Conservation (phyloP, 2,329 filamentous ascomycete genomes). For the Dactylellina haptotyla region DNA sequence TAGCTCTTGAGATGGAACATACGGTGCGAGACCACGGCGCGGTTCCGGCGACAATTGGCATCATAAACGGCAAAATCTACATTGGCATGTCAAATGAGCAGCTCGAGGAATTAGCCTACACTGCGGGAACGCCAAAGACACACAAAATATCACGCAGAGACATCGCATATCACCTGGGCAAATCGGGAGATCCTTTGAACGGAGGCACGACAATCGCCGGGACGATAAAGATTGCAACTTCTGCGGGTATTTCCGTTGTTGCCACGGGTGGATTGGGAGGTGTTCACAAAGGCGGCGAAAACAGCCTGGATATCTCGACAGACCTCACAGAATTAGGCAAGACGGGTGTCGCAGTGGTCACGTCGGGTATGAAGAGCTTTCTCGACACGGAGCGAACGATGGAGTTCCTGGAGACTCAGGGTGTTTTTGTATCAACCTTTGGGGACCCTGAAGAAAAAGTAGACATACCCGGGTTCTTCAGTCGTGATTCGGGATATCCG, state of each 20-base stretch:
- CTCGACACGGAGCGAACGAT: slow-evolving; percentile 89
- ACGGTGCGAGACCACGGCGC: slow-evolving; percentile 82
- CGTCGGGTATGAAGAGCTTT: slow-evolving; percentile 94
- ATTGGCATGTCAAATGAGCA: slow-evolving; percentile 81
- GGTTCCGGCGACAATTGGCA: slow-evolving; percentile 88
- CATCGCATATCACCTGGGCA: slow-evolving; percentile 80
- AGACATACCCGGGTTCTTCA: slow-evolving; percentile 93
- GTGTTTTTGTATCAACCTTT: slow-evolving; percentile 86
- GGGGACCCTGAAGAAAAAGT: slow-evolving; percentile 73
- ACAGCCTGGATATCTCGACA: slow-evolving; percentile 90
- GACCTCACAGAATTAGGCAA: slow-evolving; percentile 93
- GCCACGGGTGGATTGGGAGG: slow-evolving; percentile 94
- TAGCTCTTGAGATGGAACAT: slow-evolving; percentile 82
- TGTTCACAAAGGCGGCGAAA: slow-evolving; percentile 88
- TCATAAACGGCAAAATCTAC: slow-evolving; percentile 82
- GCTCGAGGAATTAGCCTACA: slow-evolving; percentile 73
- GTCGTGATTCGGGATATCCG: slow-evolving; percentile 81
- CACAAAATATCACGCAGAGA: slow-evolving; percentile 89
- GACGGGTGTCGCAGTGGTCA: slow-evolving; percentile 86
- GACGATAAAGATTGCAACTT: slow-evolving; percentile 87
- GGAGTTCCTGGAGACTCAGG: slow-evolving; percentile 76
- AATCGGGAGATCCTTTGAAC: slow-evolving; percentile 73
- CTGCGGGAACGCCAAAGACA: slow-evolving; percentile 73
- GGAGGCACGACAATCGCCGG: slow-evolving; percentile 93
- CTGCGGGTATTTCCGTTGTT: slow-evolving; percentile 90